Conservation (phyloP, 169 alveolate genomes). For the Babesia caballi region DNA sequence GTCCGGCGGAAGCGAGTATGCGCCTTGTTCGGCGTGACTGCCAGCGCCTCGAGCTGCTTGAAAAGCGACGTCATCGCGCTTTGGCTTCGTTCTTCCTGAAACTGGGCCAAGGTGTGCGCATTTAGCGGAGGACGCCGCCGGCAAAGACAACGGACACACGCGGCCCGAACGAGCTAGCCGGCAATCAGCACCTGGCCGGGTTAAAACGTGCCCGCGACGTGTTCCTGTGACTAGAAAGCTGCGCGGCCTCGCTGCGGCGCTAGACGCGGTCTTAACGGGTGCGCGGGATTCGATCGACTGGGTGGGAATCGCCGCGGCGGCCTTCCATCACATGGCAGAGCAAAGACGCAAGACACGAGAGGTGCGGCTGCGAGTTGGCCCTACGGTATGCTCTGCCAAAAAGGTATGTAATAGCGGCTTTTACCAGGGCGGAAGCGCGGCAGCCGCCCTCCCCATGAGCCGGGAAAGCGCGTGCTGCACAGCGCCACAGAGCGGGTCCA, state of each 20-base stretch:
- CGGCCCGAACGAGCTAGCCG: neutral
- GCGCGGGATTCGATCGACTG: neutral
- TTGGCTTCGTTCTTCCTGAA: neutral
- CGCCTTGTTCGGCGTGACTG: slow-evolving; percentile 21
- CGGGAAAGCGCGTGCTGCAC: neutral
- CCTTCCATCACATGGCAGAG: slow-evolving; percentile 20
- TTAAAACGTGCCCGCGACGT: neutral
- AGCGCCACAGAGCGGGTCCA: too few relatives aligned
- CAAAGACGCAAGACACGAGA: neutral
- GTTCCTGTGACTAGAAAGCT: neutral
- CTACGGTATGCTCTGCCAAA: neutral
- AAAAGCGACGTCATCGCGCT: slow-evolving; percentile 18
- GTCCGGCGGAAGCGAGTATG: slow-evolving; percentile 14
- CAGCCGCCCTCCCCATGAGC: slow-evolving; percentile 16
- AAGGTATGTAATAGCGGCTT: too few relatives aligned
- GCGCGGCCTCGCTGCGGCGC: too few relatives aligned
- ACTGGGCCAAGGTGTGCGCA: neutral
- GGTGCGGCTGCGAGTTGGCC: neutral
- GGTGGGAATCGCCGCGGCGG: neutral
- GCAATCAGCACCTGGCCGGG: neutral
- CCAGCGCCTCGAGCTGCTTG: slow-evolving; percentile 14
- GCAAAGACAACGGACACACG: neutral
- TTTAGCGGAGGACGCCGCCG: neutral
- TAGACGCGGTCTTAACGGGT: neutral
- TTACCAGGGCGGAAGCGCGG: neutral